A percentile compares a stretch with the other conserved stretches of the same genome.
Conservation (phyloP, 257 asterid genomes). For the Thymus quinquecostatus region DNA sequence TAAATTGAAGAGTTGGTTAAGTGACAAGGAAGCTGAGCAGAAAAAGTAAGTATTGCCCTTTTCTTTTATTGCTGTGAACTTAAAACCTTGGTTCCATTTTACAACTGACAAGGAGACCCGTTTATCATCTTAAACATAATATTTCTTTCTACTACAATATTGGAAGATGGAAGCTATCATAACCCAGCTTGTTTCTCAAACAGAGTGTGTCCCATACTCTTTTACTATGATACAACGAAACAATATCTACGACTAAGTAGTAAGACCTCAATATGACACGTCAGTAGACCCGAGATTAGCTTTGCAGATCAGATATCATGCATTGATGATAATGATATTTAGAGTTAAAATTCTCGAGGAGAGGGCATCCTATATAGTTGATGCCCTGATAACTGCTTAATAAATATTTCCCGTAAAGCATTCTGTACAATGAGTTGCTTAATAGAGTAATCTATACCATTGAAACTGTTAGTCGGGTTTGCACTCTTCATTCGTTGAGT, state of each 20-base stretch:
- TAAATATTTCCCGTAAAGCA: not conserved
- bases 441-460: not conserved
- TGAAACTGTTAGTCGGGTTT: not conserved
- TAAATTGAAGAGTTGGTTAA: slow-evolving; percentile 82
- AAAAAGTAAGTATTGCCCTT: slow-evolving; percentile 59
- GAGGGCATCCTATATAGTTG: not conserved
- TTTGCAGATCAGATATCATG: not conserved
- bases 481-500: not conserved
- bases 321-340: slow-evolving; percentile 4
- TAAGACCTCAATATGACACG: not conserved
- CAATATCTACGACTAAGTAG: not conserved
- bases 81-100: not conserved
- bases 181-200: not conserved
- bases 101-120: not conserved
- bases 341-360: slow-evolving; percentile 4
- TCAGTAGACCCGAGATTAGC: slow-evolving; percentile 6
- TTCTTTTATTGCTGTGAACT: not conserved
- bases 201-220: not conserved
- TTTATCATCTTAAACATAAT: not conserved
- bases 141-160: not conserved
- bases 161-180: not conserved
- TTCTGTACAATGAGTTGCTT: not conserved
- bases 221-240: not conserved
- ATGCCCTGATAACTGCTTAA: not conserved
- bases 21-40: slow-evolving; percentile 83